phyloP scores from a whole-genome alignment of 148 eudicot species.

The Silene conica region DNA sequence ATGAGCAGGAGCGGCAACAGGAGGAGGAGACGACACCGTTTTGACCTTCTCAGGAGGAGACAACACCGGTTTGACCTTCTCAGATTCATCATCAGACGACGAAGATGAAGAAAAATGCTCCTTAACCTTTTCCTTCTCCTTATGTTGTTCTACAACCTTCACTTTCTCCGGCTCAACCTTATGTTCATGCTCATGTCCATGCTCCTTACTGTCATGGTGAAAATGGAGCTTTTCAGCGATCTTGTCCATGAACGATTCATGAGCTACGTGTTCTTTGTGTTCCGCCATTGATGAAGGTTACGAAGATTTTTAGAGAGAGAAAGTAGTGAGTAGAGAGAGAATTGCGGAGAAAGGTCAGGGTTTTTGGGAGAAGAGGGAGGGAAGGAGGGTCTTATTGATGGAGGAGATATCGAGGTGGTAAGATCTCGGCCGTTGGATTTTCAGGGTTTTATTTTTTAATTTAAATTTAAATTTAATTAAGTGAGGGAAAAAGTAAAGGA shows the following conservation, averaged over 20 bases:
- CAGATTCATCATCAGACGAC: slow-evolving; percentile 43
- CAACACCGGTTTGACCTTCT: slow-evolving; percentile 23
- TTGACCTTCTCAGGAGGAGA: slow-evolving; percentile 25
- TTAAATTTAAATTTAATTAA: too few species aligned
- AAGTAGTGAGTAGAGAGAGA: slow-evolving; percentile 5
- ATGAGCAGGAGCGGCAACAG: slow-evolving; percentile 10
- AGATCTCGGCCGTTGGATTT: slow-evolving; percentile 21
- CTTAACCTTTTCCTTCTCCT: not conserved
- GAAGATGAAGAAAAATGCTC: slow-evolving; percentile 26
- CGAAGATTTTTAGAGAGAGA: slow-evolving; percentile 11
- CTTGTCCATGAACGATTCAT: slow-evolving; percentile 48
- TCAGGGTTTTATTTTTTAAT: not conserved
- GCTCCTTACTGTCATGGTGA: slow-evolving; percentile 3
- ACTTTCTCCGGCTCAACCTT: not conserved
- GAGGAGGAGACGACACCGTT: slow-evolving; percentile 13
- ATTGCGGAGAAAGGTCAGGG: slow-evolving; percentile 8
- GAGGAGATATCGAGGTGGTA: slow-evolving; percentile 18
- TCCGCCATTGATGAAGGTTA: slow-evolving; percentile 33
- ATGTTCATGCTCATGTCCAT: not conserved
- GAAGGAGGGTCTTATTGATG: slow-evolving; percentile 13
- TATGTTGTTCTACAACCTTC: not conserved
- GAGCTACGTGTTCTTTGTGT: slow-evolving; percentile 1
- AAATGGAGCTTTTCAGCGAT: slow-evolving; percentile 53
- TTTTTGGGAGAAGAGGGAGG: not conserved
- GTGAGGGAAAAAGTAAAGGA: slow-evolving; percentile 1